phyloP scores from a whole-genome alignment of 768 basidiomycete species.

The Daedaleopsis sinensis region DNA sequence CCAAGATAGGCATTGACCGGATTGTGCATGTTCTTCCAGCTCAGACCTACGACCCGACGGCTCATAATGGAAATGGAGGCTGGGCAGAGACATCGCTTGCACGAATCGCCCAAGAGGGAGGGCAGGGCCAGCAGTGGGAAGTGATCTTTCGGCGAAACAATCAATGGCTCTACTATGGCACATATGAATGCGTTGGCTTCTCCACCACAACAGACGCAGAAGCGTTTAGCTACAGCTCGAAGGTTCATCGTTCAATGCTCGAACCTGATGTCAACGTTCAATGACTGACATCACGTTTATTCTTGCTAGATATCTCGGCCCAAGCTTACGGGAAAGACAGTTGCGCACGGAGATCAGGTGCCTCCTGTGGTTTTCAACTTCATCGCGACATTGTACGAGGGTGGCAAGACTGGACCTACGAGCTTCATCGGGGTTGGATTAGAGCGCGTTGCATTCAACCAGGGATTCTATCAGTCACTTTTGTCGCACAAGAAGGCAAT shows the following conservation, averaged over 20 bases:
- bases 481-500: neutral
- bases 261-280: too few relatives aligned
- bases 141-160: neutral
- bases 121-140: neutral
- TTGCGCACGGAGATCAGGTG: neutral
- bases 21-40: neutral
- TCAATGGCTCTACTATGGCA: slow-evolving; percentile 8
- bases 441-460: slow-evolving; percentile 1
- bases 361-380: slow-evolving; percentile 2
- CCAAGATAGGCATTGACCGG: neutral
- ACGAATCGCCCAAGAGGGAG: neutral
- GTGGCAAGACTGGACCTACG: neutral
- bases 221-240: neutral
- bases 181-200: neutral
- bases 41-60: neutral
- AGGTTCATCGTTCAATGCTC: neutral
- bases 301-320: too few relatives aligned
- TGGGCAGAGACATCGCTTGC: neutral
- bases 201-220: neutral
- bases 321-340: neutral
- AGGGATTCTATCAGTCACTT: neutral
- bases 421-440: neutral
- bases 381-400: neutral
- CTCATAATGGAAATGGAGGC: neutral
- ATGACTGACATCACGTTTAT: too few relatives aligned